A percentile compares a stretch with the other conserved stretches of the same genome.
phyloP scores from a whole-genome alignment of 768 basidiomycete species.

The Boletellus ananas region DNA sequence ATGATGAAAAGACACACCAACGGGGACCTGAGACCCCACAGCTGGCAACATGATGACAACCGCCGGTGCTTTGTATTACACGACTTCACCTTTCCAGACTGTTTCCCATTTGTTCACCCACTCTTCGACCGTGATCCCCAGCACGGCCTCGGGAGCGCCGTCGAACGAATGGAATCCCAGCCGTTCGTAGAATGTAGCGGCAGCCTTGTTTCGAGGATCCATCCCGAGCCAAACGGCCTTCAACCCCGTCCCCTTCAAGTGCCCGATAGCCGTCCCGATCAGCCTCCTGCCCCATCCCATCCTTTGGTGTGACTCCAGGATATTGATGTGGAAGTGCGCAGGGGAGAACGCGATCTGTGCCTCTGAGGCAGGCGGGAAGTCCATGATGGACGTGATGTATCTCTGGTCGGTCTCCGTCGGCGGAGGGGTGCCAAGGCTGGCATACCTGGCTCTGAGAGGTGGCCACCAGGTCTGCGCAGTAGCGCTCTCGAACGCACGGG shows the following conservation, averaged over 20 bases:
- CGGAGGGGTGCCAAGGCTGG: conserved; percentile 17
- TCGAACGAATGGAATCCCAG: conserved; percentile 60
- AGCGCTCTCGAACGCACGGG: conserved; percentile 57
- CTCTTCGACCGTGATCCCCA: conserved; percentile 53
- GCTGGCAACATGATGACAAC: neutral
- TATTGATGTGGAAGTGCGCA: conserved; percentile 75
- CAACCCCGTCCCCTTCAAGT: conserved; percentile 45
- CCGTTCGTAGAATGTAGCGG: conserved; percentile 56
- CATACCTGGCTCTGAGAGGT: conserved; percentile 52
- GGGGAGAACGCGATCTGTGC: conserved; percentile 61
- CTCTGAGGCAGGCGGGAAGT: conserved; percentile 41
- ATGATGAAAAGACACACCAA: neutral
- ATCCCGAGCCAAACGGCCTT: conserved; percentile 65
- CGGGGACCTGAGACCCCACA: neutral
- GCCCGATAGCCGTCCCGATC: conserved; percentile 50
- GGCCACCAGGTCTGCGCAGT: conserved; percentile 66
- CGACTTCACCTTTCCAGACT: neutral
- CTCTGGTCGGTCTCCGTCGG: conserved; percentile 22
- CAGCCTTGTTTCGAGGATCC: conserved; percentile 58
- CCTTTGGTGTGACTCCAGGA: conserved; percentile 61
- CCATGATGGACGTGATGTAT: conserved; percentile 36
- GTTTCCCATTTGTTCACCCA: conserved; percentile 21
- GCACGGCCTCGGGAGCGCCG: conserved; percentile 44
- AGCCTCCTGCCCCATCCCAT: conserved; percentile 70
- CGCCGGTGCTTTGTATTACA: neutral